Conservation (phyloP, 371 early-diverging fungal genomes). For the Syncephalastrum monosporum region DNA sequence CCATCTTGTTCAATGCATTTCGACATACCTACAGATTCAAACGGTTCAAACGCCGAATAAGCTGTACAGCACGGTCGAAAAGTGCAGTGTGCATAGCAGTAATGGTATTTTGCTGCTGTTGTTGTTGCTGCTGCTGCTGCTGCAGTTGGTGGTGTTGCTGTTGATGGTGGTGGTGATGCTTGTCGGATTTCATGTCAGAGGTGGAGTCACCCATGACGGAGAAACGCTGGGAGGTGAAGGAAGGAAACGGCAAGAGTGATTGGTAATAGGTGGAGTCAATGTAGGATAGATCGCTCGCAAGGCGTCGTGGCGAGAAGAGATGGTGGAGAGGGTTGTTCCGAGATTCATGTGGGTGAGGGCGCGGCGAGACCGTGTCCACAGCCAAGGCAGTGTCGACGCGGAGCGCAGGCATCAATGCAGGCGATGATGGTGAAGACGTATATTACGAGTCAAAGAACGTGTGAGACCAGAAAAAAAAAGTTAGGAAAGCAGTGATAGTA, state of each 20-base stretch:
- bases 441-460: constrained; percentile 10
- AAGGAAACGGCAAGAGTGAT: constrained; percentile 6
- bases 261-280: constrained; percentile 25
- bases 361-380: too few relatives aligned
- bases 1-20: neutral
- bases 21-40: constrained; percentile 33
- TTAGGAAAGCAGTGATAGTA: neutral
- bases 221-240: neutral
- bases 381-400: too few relatives aligned
- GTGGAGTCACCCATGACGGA: too few relatives aligned
- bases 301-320: constrained; percentile 36
- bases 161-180: too few relatives aligned
- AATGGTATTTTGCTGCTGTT: too few relatives aligned
- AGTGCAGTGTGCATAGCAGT: constrained; percentile 14
- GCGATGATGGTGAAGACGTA: constrained; percentile 12
- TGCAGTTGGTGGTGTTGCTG: too few relatives aligned
- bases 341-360: too few relatives aligned
- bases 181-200: neutral
- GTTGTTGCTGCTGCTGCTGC: too few relatives aligned
- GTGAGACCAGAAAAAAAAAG: constrained; percentile 5
- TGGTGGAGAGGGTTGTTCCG: constrained; percentile 24
- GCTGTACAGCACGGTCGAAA: constrained; percentile 22
- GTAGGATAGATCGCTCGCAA: constrained; percentile 21
- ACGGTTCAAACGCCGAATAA: constrained; percentile 24
- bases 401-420: neutral